phyloP scores from a whole-genome alignment of 83 land plant species.

The Isoetes engelmannii region DNA sequence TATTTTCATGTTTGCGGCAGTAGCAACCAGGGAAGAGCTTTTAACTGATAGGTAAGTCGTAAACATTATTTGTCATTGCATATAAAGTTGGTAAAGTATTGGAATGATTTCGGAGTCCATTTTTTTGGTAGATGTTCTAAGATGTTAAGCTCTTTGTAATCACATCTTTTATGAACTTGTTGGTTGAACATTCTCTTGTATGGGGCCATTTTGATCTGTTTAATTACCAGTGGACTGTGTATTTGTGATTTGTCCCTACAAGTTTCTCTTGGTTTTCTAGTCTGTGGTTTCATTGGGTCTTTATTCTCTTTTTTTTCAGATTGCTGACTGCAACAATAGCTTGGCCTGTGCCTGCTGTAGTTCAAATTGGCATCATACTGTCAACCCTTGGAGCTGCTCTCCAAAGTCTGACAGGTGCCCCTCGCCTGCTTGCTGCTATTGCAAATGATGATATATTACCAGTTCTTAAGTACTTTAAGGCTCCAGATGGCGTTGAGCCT shows the following conservation, averaged over 20 bases:
- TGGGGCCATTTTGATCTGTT: not conserved
- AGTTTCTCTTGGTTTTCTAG: not conserved
- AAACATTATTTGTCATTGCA: slow-evolving; percentile 9
- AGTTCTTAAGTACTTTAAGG: slow-evolving; percentile 81
- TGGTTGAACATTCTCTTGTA: too few relatives aligned
- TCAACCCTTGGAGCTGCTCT: slow-evolving; percentile 98
- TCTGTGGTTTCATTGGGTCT: not conserved
- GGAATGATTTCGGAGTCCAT: too few relatives aligned
- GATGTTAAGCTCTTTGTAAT: too few relatives aligned
- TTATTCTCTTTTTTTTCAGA: slow-evolving; percentile 32
- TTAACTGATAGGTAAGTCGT: slow-evolving; percentile 69
- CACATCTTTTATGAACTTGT: too few relatives aligned
- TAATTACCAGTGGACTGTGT: not conserved
- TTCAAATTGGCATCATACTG: slow-evolving; percentile 83
- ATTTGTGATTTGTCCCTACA: not conserved
- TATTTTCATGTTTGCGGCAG: slow-evolving; percentile 75
- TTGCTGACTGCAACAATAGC: slow-evolving; percentile 88
- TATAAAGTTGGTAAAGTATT: not conserved
- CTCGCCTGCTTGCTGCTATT: slow-evolving; percentile 92
- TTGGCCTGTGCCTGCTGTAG: slow-evolving; percentile 89
- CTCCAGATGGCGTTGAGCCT: slow-evolving; percentile 77
- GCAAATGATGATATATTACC: slow-evolving; percentile 97
- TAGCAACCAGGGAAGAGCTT: slow-evolving; percentile 83
- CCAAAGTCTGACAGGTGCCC: slow-evolving; percentile 92
- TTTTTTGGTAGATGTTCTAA: too few relatives aligned